phyloP scores from a whole-genome alignment of 169 alveolate species.

The Plasmodium ovale region DNA sequence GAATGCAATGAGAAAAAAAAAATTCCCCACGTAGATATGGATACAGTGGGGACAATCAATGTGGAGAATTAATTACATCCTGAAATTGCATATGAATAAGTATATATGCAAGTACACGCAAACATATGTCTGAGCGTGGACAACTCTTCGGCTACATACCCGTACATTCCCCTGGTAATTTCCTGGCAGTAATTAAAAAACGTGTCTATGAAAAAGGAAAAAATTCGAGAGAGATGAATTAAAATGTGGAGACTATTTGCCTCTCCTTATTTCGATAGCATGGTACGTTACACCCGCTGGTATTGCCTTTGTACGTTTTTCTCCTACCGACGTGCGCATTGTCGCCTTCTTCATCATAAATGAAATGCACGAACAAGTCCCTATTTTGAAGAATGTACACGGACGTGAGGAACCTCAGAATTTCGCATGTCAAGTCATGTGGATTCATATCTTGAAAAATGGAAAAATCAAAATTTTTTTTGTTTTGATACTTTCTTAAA shows the following conservation, averaged over 20 bases:
- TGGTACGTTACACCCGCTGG: too few relatives aligned
- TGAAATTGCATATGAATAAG: neutral
- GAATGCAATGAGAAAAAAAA: too few relatives aligned
- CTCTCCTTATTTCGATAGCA: neutral
- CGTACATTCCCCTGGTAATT: conserved; percentile 45
- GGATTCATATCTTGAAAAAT: conserved; percentile 44
- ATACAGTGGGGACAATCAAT: too few relatives aligned
- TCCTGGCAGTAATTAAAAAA: conserved; percentile 40
- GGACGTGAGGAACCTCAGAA: conserved; percentile 37
- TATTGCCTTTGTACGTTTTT: neutral
- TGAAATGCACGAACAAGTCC: conserved; percentile 19
- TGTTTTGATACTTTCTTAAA: conserved; percentile 44
- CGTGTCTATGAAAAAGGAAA: conserved; percentile 11
- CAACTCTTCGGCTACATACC: conserved; percentile 10
- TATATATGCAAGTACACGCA: neutral
- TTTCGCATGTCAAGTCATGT: conserved; percentile 25
- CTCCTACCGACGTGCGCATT: neutral
- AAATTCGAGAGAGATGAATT: too few relatives aligned
- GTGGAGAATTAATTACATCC: neutral
- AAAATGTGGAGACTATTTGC: neutral
- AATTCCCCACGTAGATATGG: too few relatives aligned
- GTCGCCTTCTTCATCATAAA: conserved; percentile 13
- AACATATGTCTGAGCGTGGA: neutral
- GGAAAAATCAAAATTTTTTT: conserved; percentile 21
- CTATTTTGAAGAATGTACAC: conserved; percentile 47